Conservation (phyloP, 306 rosid genomes). For the Canavalia gladiata region DNA sequence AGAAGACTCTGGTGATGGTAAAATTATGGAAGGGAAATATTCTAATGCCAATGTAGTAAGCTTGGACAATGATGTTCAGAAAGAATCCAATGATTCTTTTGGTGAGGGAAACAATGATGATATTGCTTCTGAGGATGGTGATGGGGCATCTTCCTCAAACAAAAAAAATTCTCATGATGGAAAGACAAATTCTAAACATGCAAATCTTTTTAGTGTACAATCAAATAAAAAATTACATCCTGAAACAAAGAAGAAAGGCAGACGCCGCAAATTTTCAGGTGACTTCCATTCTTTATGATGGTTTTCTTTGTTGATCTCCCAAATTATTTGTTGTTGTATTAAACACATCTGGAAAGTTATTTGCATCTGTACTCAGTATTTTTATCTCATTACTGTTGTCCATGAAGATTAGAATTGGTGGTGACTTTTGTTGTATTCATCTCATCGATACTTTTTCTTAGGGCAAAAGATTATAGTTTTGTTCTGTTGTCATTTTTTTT, state of each 20-base stretch:
- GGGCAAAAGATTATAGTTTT: slow-evolving; percentile 6
- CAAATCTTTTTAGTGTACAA: slow-evolving; percentile 45
- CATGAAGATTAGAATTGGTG: slow-evolving; percentile 40
- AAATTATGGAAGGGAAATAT: slow-evolving; percentile 52
- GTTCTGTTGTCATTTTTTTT: slow-evolving; percentile 6
- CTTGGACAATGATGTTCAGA: slow-evolving; percentile 50
- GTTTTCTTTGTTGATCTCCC: slow-evolving; percentile 12
- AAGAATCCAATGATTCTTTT: slow-evolving; percentile 54
- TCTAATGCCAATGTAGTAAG: slow-evolving; percentile 48
- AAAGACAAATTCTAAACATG: slow-evolving; percentile 60
- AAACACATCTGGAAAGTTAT: slow-evolving; percentile 28
- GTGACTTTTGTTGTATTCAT: slow-evolving; percentile 30
- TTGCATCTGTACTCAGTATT: slow-evolving; percentile 36
- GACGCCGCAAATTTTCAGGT: slow-evolving; percentile 79
- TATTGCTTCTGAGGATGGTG: slow-evolving; percentile 54
- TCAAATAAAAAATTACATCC: slow-evolving; percentile 59
- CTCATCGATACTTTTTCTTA: neutral
- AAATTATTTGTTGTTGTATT: slow-evolving; percentile 27
- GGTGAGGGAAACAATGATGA: slow-evolving; percentile 50
- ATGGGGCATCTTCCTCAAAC: slow-evolving; percentile 51
- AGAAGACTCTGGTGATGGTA: slow-evolving; percentile 67
- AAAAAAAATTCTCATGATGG: slow-evolving; percentile 47
- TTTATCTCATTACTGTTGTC: slow-evolving; percentile 28
- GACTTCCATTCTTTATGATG: slow-evolving; percentile 41
- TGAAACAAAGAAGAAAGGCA: slow-evolving; percentile 72